Conservation (phyloP, 805 yeast species). For the Ogataea pignaliae region DNA sequence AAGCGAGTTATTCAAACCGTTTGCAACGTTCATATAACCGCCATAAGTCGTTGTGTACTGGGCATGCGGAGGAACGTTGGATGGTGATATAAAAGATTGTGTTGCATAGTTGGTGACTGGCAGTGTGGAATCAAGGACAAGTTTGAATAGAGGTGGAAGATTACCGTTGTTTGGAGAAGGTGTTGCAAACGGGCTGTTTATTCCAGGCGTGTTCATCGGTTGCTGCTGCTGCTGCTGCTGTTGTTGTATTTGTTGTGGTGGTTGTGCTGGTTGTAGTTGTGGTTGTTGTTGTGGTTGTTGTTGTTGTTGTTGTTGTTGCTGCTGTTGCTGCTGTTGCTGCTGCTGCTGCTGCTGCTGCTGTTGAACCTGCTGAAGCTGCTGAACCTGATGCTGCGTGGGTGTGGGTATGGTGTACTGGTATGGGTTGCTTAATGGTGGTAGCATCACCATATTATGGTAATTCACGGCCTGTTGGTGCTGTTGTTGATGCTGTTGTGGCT, state of each 20-base stretch:
- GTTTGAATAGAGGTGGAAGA: constrained; percentile 23
- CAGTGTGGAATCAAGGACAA: constrained; percentile 22
- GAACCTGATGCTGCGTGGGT: not conserved
- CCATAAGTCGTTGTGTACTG: not conserved
- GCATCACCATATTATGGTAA: constrained; percentile 10
- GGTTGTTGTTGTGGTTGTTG: not conserved
- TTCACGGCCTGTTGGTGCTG: not conserved
- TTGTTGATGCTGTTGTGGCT: not conserved
- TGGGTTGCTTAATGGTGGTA: constrained; percentile 16
- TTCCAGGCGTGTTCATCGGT: constrained; percentile 2
- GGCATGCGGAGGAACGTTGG: not conserved
- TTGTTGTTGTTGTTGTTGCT: constrained; percentile 1
- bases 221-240: not conserved
- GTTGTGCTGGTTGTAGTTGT: not conserved
- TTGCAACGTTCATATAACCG: not conserved
- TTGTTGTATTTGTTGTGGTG: not conserved
- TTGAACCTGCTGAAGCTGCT: not conserved
- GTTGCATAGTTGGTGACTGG: constrained; percentile 17
- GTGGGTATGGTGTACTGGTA: constrained; percentile 7
- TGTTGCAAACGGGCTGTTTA: constrained; percentile 2
- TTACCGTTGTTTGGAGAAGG: constrained; percentile 1
- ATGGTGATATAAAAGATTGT: not conserved
- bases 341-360: not conserved
- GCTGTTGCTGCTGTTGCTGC: not conserved
- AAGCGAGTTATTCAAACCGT: no score